These are phyloP conservation scores for Dittrichia graveolens DNA, from an alignment of 129 eudicot species.

Conservation along the genomic window DNA sequence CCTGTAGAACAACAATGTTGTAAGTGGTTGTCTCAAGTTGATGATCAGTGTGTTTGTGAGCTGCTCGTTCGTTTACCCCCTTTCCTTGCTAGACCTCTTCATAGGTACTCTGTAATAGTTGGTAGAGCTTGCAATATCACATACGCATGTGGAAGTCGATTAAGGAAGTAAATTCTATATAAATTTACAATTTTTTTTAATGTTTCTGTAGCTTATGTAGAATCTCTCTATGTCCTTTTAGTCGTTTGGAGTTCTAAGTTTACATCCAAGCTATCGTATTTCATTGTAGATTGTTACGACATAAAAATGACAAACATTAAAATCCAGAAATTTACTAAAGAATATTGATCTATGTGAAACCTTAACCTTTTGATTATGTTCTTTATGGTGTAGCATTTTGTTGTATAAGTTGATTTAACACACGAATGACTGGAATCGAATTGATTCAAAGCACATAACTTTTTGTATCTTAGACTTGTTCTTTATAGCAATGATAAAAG, in stretches of 20 bases:
- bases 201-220: conserved; percentile 29
- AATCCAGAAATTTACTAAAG: not conserved
- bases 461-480: conserved; percentile 43
- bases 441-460: conserved; percentile 36
- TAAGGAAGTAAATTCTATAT: conserved; percentile 34
- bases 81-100: conserved; percentile 73
- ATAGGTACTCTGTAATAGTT: conserved; percentile 55
- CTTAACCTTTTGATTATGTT: conserved; percentile 19
- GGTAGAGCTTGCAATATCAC: conserved; percentile 54
- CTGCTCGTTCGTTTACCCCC: conserved; percentile 66
- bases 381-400: conserved; percentile 25
- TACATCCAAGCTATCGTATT: conserved; percentile 6
- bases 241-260: conserved; percentile 9
- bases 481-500: conserved; percentile 31
- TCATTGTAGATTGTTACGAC: conserved; percentile 25
- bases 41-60: conserved; percentile 73
- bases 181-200: conserved; percentile 25
- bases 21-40: conserved; percentile 69
- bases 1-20: conserved; percentile 67
- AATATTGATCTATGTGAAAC: not conserved
- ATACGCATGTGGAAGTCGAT: conserved; percentile 59
- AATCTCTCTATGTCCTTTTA: not conserved
- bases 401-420: conserved; percentile 36
- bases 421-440: conserved; percentile 35
- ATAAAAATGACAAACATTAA: not conserved